Evolutionary conservation across 2,329 filamentous ascomycete genomes (phyloP).

Genomic region (Stylonectria norvegica): DNA sequence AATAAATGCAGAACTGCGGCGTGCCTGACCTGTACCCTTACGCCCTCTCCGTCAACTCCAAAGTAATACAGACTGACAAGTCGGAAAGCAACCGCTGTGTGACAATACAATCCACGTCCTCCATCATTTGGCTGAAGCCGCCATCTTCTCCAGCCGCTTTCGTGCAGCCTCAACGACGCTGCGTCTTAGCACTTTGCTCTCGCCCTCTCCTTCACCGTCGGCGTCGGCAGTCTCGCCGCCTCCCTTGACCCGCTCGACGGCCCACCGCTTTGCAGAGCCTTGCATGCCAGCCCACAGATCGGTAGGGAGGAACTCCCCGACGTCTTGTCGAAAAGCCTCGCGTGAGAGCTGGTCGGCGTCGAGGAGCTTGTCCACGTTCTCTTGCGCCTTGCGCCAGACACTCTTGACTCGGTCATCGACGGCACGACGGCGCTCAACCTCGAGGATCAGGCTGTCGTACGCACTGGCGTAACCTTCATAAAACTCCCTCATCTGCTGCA

Average conservation of each 20-base stretch:
- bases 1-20: too few relatives aligned
- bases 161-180: conserved; percentile 26
- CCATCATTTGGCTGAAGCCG: conserved; percentile 11
- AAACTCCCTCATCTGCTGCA: conserved; percentile 73
- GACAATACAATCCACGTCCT: background rate
- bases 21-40: too few relatives aligned
- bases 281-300: conserved; percentile 82
- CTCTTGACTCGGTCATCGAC: conserved; percentile 71
- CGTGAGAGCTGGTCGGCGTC: conserved; percentile 69
- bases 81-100: too few relatives aligned
- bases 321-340: conserved; percentile 74
- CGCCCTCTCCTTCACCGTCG: conserved; percentile 1
- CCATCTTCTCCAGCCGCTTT: conserved; percentile 13
- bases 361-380: conserved; percentile 71
- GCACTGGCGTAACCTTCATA: conserved; percentile 84
- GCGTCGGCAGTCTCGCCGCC: conserved; percentile 17
- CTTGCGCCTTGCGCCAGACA: conserved; percentile 74
- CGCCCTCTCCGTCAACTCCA: too few relatives aligned
- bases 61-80: too few relatives aligned
- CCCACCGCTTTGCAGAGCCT: conserved; percentile 52
- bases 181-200: conserved; percentile 13
- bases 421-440: conserved; percentile 71
- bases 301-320: conserved; percentile 81
- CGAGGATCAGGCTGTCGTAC: conserved; percentile 80
- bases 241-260: conserved; percentile 41